Evolutionary conservation across 108 stramenopile species (phyloP), one percentile per base, ranked within the genome.

Genomic region (Pseudonitzschia delicatissima): DNA sequence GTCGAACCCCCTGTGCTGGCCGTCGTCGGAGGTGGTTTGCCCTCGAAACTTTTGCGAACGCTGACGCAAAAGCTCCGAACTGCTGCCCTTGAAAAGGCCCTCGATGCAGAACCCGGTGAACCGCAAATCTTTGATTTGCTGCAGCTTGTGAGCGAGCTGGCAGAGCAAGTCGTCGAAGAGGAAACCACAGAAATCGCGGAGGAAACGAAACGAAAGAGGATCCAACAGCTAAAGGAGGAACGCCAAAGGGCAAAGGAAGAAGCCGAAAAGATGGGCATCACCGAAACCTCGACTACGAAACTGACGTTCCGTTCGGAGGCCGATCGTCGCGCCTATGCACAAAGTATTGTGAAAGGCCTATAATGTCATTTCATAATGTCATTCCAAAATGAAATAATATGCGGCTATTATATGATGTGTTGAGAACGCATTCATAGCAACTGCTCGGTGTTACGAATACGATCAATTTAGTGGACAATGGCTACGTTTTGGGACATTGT

Each of bases 81-180:
- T 6, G 32, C 31, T 2, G 52, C 31, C 13, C 2, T 34, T 8
- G 44, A 36, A 20, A 15, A 11, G 9, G 17, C 21, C 17, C 7
- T 5, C 2, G 29, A 32, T 20, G 50, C 48, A 32, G 63, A 57
- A 34, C 53, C 71, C 4, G 71, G 63, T 13, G 63, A 64, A 5
- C 71, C 71, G 15, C 44, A 57, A 20, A 27, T 72, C 7, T 72
- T 72, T 55, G 50, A 45, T 33, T 58, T 63, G 45, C 8, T 72
- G 29, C 23, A 44, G 21, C 51, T 49, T 63, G 45, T 64, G 0
- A 53, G 63, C 3, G 71, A 72, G 42, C 23, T 52, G 23, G 29
- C 39, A 0, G 51, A 39, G 42, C 37, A 50, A 15, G n/a, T 72
- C 6, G 13, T 72, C 1, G 63, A 57, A 32, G 53, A 64, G 34